These are phyloP conservation scores for Phaeodactylum tricornutum DNA, from an alignment of 108 stramenopile genomes.

Conservation along the genomic window DNA sequence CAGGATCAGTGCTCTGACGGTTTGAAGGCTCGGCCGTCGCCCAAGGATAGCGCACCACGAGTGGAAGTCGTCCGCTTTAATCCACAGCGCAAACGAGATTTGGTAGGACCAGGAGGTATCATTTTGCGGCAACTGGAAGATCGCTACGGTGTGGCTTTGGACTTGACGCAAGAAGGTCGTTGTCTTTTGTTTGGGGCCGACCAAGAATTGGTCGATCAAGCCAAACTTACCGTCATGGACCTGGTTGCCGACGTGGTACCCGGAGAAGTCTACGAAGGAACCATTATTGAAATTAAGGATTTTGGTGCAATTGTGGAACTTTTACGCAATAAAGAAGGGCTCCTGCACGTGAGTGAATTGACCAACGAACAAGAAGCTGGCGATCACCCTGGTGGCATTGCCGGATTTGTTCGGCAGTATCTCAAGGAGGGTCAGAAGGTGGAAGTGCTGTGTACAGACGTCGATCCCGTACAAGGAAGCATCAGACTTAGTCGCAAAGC, in stretches of 20 bases:
- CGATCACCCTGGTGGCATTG: conserved; percentile 33
- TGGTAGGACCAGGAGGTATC: conserved; percentile 63
- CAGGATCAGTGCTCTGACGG: conserved; percentile 9
- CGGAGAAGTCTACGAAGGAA: conserved; percentile 69
- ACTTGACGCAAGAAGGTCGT: conserved; percentile 60
- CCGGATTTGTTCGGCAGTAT: conserved; percentile 43
- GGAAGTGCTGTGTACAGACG: conserved; percentile 43
- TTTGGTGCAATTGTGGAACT: conserved; percentile 83
- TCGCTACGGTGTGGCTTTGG: conserved; percentile 46
- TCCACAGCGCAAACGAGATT: conserved; percentile 44
- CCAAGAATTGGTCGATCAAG: conserved; percentile 37
- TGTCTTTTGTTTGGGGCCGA: conserved; percentile 54
- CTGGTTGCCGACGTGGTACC: conserved; percentile 64
- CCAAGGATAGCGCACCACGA: conserved; percentile 47
- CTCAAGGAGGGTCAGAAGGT: too few species aligned
- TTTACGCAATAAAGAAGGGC: conserved; percentile 80
- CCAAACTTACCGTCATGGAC: conserved; percentile 52
- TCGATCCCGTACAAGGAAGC: conserved; percentile 60
- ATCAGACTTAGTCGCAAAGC: conserved; percentile 33
- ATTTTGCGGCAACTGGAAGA: conserved; percentile 57
- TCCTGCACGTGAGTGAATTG: conserved; percentile 84
- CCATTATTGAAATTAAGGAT: conserved; percentile 75
- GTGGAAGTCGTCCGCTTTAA: conserved; percentile 48
- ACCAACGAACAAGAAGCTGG: conserved; percentile 16
- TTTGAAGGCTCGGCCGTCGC: conserved; percentile 19